Conservation (phyloP, 108 stramenopile genomes). For the Seminavis robusta region DNA sequence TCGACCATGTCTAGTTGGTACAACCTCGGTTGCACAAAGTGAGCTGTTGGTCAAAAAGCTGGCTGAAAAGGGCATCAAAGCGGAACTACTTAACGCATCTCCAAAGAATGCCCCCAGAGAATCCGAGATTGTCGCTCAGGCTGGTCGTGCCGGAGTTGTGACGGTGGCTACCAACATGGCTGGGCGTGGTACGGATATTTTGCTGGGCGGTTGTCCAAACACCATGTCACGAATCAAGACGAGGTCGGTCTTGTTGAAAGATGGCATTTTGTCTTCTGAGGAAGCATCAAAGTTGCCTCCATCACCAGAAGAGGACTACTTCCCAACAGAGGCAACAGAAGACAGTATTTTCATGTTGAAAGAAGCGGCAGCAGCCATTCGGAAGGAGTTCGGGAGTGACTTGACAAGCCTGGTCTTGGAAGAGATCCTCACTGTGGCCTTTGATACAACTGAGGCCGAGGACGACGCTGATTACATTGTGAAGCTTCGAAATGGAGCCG, state of each 20-base stretch:
- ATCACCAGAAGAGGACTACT: conserved; percentile 69
- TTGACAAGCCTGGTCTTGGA: conserved; percentile 77
- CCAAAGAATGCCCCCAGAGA: conserved; percentile 91
- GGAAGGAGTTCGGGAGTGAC: conserved; percentile 53
- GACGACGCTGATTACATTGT: conserved; percentile 73
- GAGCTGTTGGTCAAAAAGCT: conserved; percentile 77
- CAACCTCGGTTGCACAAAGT: conserved; percentile 89
- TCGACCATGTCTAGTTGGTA: conserved; percentile 92
- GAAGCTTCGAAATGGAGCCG: conserved; percentile 75
- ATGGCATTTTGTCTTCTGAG: conserved; percentile 55
- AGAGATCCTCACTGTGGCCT: conserved; percentile 86
- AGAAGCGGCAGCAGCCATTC: conserved; percentile 61
- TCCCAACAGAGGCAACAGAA: conserved; percentile 68
- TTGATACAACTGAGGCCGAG: conserved; percentile 85
- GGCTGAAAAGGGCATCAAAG: conserved; percentile 76
- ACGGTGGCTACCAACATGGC: conserved; percentile 98
- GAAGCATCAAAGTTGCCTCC: conserved; percentile 59
- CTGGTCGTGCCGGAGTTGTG: conserved; percentile 89
- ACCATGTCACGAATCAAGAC: conserved; percentile 86
- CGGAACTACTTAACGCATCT: conserved; percentile 88
- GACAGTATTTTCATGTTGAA: conserved; percentile 52
- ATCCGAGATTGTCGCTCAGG: conserved; percentile 93
- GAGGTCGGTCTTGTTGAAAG: conserved; percentile 58
- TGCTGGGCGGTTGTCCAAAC: conserved; percentile 89
- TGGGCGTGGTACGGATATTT: conserved; percentile 95